Evolutionary conservation across 768 basidiomycete species (phyloP).

Genomic region (Mrakia gelida): DNA sequence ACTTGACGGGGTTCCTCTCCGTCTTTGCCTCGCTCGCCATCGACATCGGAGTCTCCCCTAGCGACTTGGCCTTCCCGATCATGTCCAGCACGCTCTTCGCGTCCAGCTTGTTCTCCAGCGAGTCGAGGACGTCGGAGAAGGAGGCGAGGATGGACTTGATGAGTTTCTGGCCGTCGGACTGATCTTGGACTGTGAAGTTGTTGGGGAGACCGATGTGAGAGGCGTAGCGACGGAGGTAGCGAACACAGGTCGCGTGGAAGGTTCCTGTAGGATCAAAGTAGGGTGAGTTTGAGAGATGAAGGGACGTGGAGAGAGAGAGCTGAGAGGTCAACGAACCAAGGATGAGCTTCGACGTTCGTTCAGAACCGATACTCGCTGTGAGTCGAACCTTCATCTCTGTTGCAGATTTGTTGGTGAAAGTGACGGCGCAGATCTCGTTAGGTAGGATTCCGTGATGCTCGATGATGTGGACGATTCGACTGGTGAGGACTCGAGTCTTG

Average conservation of each 20-base stretch:
- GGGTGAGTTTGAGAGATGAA: no score
- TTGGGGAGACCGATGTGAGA: conserved; percentile 55
- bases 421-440: conserved; percentile 68
- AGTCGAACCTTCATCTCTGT: conserved; percentile 77
- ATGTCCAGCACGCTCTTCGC: not conserved
- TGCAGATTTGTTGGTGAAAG: conserved; percentile 86
- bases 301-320: no score
- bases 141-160: conserved; percentile 57
- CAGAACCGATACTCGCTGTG: conserved; percentile 60
- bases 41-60: conserved; percentile 55
- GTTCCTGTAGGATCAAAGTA: conserved; percentile 44
- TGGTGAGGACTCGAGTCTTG: conserved; percentile 56
- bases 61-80: conserved; percentile 69
- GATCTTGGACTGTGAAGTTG: conserved; percentile 79
- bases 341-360: conserved; percentile 53
- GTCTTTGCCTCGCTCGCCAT: conserved; percentile 35
- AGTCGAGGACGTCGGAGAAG: conserved; percentile 51
- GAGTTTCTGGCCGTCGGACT: conserved; percentile 75
- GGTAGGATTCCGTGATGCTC: conserved; percentile 53
- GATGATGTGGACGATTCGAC: conserved; percentile 65
- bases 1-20: conserved; percentile 38
- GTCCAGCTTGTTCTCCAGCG: conserved; percentile 57
- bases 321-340: conserved; percentile 34
- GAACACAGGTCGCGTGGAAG: conserved; percentile 65
- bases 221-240: conserved; percentile 61